Conservation (phyloP, 2,329 filamentous ascomycete genomes). For the Blastomyces parvus region DNA sequence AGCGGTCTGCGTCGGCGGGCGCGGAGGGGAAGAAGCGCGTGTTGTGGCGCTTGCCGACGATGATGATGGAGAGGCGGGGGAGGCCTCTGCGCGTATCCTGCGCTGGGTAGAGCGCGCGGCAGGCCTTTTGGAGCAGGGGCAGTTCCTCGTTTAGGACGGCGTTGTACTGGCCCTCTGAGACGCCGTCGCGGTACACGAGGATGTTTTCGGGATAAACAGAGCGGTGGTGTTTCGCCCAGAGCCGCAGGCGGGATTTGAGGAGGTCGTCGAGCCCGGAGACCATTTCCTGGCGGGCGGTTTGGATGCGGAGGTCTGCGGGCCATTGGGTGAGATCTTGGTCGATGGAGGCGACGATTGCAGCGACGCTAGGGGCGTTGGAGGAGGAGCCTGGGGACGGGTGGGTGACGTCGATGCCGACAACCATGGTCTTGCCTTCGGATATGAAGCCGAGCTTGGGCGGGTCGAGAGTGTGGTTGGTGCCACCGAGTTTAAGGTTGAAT, state of each 20-base stretch:
- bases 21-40: constrained; percentile 72
- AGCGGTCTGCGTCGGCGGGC: constrained; percentile 41
- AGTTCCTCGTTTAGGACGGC: constrained; percentile 61
- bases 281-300: constrained; percentile 58
- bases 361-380: constrained; percentile 59
- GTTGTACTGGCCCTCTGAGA: constrained; percentile 75
- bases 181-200: constrained; percentile 78
- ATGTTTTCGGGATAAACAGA: constrained; percentile 57
- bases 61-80: constrained; percentile 61
- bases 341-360: constrained; percentile 68
- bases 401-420: constrained; percentile 81
- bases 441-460: constrained; percentile 50
- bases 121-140: constrained; percentile 47
- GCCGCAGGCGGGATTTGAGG: constrained; percentile 53
- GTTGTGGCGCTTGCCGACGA: constrained; percentile 83
- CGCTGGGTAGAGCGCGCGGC: constrained; percentile 48
- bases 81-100: constrained; percentile 37
- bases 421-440: constrained; percentile 63
- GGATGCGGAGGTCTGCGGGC: constrained; percentile 58
- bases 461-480: constrained; percentile 57
- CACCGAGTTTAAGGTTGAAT: constrained; percentile 71
- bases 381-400: constrained; percentile 64
- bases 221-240: constrained; percentile 55
- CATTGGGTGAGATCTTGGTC: constrained; percentile 65
- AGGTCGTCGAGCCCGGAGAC: constrained; percentile 52